phyloP scores from a whole-genome alignment of 1,139 yeast species.

The Saccharomyces hybrid region DNA sequence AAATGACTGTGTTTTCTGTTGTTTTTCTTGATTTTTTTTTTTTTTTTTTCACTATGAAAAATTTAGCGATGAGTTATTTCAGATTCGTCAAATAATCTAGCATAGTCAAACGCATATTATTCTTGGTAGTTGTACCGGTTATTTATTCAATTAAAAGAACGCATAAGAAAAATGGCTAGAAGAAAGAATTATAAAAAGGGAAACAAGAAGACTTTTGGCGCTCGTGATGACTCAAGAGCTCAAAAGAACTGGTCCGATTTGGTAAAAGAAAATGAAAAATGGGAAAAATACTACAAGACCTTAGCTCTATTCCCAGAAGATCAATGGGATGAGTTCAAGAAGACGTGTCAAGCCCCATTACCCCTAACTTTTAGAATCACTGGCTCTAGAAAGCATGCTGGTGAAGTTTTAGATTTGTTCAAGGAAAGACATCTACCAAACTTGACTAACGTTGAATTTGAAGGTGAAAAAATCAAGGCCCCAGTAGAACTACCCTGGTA shows the following conservation, averaged over 20 bases:
- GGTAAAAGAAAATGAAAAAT: slow-evolving; percentile 69
- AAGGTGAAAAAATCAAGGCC: slow-evolving; percentile 42
- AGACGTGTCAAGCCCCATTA: slow-evolving; percentile 66
- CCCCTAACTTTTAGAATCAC: slow-evolving; percentile 95
- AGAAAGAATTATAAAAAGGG: slow-evolving; percentile 29
- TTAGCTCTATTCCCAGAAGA: slow-evolving; percentile 60
- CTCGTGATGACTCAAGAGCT: slow-evolving; percentile 32
- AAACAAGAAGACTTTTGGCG: slow-evolving; percentile 30
- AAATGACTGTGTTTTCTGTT: not conserved
- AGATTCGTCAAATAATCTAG: not conserved
- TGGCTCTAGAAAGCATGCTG: slow-evolving; percentile 71
- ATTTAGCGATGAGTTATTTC: not conserved
- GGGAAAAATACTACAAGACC: slow-evolving; percentile 82
- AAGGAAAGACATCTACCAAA: slow-evolving; percentile 53
- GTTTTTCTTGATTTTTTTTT: not conserved
- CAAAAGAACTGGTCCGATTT: slow-evolving; percentile 56
- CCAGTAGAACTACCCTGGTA: slow-evolving; percentile 76
- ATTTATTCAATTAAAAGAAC: not conserved
- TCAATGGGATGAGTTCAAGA: slow-evolving; percentile 75
- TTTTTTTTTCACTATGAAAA: not conserved
- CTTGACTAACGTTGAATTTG: slow-evolving; percentile 38
- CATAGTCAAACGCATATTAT: not conserved
- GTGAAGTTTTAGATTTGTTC: slow-evolving; percentile 56
- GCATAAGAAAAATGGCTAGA: slow-evolving; percentile 27
- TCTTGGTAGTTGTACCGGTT: not conserved